Conservation (phyloP, 2,329 filamentous ascomycete genomes). For the Diaporthe humulicola region DNA sequence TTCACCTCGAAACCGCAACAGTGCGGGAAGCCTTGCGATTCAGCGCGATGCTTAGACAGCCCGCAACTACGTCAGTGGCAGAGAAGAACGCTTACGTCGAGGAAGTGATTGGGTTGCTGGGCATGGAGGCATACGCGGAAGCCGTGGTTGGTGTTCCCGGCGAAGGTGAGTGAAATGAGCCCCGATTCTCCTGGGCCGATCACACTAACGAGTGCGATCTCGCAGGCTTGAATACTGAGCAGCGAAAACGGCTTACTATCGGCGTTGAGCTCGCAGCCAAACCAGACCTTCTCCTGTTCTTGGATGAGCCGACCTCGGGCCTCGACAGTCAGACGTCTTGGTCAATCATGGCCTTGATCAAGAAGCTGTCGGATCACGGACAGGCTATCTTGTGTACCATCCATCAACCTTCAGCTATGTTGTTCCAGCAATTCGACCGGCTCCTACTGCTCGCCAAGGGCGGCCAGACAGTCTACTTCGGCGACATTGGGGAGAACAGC, state of each 20-base stretch:
- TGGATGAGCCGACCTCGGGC: constrained; percentile 94
- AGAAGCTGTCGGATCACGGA: constrained; percentile 87
- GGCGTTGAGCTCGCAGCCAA: constrained; percentile 97
- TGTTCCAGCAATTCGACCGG: constrained; percentile 89
- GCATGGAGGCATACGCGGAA: constrained; percentile 76
- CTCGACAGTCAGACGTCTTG: constrained; percentile 92
- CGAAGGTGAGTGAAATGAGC: constrained; percentile 59
- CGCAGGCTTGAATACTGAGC: constrained; percentile 50
- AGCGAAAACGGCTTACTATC: constrained; percentile 55
- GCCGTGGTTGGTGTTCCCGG: constrained; percentile 77
- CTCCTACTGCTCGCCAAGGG: constrained; percentile 81
- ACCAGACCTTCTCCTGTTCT: constrained; percentile 86
- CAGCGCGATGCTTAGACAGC: constrained; percentile 74
- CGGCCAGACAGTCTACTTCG: constrained; percentile 83
- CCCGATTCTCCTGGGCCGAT: not conserved
- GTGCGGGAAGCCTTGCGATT: constrained; percentile 76
- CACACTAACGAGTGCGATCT: constrained; percentile 1
- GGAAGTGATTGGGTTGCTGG: constrained; percentile 76
- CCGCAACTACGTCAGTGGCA: constrained; percentile 64
- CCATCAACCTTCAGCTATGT: constrained; percentile 90
- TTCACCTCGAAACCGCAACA: constrained; percentile 74
- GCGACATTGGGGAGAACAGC: constrained; percentile 79
- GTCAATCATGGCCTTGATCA: constrained; percentile 86
- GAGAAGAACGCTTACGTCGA: constrained; percentile 77
- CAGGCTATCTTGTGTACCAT: constrained; percentile 94